These are phyloP conservation scores for Xerocomus brunneocitrinus DNA, from an alignment of 768 basidiomycete genomes.

Conservation along the genomic window DNA sequence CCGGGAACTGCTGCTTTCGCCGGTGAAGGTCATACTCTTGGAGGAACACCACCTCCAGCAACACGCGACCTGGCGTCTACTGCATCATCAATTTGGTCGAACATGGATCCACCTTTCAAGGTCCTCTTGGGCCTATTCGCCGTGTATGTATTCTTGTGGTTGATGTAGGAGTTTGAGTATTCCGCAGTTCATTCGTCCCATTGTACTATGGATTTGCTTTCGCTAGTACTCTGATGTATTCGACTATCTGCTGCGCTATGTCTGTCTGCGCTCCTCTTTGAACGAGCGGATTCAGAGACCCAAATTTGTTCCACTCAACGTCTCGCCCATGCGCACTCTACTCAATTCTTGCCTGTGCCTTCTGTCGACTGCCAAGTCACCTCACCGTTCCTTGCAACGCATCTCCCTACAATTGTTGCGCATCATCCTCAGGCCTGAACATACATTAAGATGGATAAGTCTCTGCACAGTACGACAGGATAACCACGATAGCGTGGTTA, in stretches of 20 bases:
- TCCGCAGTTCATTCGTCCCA: not conserved
- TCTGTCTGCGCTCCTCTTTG: constrained; percentile 57
- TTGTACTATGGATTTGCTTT: no score
- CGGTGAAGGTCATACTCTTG: constrained; percentile 72
- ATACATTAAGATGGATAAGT: no score
- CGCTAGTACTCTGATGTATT: not conserved
- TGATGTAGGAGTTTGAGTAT: constrained; percentile 20
- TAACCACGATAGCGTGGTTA: no score
- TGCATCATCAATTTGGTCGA: constrained; percentile 36
- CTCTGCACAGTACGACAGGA: no score
- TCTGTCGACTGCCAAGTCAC: constrained; percentile 54
- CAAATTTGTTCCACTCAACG: constrained; percentile 15
- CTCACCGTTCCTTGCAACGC: constrained; percentile 56
- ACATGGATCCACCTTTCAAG: constrained; percentile 65
- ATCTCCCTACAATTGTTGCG: constrained; percentile 56
- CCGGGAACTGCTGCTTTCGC: constrained; percentile 45
- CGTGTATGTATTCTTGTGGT: constrained; percentile 58
- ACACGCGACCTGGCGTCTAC: constrained; percentile 33
- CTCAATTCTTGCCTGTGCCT: constrained; percentile 66
- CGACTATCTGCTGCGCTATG: constrained; percentile 48
- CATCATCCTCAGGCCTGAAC: constrained; percentile 51
- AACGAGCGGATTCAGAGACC: constrained; percentile 41
- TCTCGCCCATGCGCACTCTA: constrained; percentile 41
- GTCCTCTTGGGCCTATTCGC: constrained; percentile 58
- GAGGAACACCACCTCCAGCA: constrained; percentile 40